These are phyloP conservation scores for Triangularia setosa DNA, from an alignment of 2,329 filamentous ascomycete genomes.

Conservation along the genomic window DNA sequence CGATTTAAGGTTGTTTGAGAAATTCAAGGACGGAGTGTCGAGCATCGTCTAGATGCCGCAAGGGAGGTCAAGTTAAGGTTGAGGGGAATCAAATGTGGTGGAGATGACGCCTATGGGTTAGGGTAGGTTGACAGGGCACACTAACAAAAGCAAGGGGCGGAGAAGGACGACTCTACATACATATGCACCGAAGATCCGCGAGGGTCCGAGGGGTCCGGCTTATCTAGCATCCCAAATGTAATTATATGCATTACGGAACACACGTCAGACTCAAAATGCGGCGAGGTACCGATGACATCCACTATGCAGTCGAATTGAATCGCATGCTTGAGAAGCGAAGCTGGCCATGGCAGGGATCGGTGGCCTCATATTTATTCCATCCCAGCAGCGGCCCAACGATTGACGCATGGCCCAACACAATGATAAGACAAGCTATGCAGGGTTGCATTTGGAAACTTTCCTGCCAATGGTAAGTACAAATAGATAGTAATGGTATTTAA, in stretches of 20 bases:
- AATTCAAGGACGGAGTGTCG: constrained; percentile 29
- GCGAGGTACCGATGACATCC: not conserved
- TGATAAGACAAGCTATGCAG: not conserved
- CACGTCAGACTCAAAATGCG: not conserved
- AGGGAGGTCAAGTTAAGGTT: not conserved
- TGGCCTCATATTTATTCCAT: not conserved
- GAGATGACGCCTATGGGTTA: not conserved
- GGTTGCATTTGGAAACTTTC: not conserved
- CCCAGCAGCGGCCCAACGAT: not conserved
- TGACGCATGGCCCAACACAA: not conserved
- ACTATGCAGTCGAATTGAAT: not conserved
- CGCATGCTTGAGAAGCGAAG: not conserved
- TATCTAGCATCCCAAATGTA: not conserved
- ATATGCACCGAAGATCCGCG: not conserved
- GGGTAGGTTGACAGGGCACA: not conserved
- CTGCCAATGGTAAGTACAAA: not conserved
- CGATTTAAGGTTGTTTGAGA: constrained; percentile 47
- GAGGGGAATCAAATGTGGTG: not conserved
- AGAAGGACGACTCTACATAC: not conserved
- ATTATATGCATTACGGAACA: not conserved
- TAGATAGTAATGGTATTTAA: not conserved
- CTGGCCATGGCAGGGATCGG: not conserved
- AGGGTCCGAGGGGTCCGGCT: not conserved
- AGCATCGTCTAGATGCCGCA: constrained; percentile 11
- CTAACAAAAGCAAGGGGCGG: not conserved